Evolutionary conservation across 768 basidiomycete genomes (phyloP).

Genomic region (Rhizopogon rudus): DNA sequence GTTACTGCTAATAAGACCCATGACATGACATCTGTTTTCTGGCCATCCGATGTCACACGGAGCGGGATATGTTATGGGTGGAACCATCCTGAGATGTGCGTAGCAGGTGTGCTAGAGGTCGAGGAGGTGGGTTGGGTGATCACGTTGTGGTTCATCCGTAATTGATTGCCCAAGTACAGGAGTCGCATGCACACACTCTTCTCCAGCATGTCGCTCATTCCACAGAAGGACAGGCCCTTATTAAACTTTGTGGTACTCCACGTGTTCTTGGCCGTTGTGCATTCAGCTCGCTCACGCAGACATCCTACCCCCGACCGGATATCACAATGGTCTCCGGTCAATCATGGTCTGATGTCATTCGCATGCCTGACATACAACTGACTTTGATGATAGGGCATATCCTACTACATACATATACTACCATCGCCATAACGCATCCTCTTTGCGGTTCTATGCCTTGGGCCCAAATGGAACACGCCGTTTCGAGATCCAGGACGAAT

Average conservation of each 20-base stretch:
- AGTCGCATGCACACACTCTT: constrained; percentile 11
- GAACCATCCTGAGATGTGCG: constrained; percentile 40
- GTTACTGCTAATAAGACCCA: background rate
- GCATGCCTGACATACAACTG: constrained; percentile 2
- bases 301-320: constrained; percentile 19
- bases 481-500: constrained; percentile 12
- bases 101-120: constrained; percentile 44
- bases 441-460: constrained; percentile 63
- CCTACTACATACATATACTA: constrained; percentile 42
- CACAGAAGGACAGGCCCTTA: constrained; percentile 14
- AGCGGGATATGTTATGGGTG: constrained; percentile 59
- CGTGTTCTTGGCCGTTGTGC: constrained; percentile 26
- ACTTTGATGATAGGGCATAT: constrained; percentile 6
- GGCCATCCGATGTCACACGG: constrained; percentile 47
- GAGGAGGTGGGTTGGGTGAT: constrained; percentile 24
- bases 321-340: constrained; percentile 27
- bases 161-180: constrained; percentile 6
- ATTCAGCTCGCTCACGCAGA: constrained; percentile 9
- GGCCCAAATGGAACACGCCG: constrained; percentile 28
- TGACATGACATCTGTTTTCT: constrained; percentile 41
- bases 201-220: constrained; percentile 9
- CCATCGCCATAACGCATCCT: constrained; percentile 43
- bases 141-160: constrained; percentile 1
- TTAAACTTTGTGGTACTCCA: constrained; percentile 15
- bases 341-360: constrained; percentile 7